A percentile compares a stretch with the other conserved stretches of the same genome.
Evolutionary conservation across 163 green algal species (phyloP).

Genomic region (Dunaliella salina): DNA sequence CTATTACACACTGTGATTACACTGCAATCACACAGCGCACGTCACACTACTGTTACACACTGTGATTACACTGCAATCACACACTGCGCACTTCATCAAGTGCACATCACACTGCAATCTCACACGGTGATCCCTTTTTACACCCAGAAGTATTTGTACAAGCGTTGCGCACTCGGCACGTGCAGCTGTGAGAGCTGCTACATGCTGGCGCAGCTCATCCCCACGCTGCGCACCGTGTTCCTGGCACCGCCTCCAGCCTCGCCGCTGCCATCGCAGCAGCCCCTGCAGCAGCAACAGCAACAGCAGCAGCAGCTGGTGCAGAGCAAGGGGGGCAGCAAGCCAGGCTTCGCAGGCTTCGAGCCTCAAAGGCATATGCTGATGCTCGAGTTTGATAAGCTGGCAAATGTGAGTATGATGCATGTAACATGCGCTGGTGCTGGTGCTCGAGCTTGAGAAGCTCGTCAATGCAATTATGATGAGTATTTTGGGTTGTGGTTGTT

Average conservation of each 20-base stretch:
- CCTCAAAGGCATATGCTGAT: constrained; percentile 58
- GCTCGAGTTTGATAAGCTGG: constrained; percentile 68
- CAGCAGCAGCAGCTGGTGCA: constrained; percentile 34
- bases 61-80: no score
- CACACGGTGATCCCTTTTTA: no score
- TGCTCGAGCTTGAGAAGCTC: no score
- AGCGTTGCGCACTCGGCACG: background rate
- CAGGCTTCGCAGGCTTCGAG: constrained; percentile 18
- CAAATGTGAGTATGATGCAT: constrained; percentile 44
- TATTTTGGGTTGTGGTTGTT: no score
- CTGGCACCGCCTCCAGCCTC: background rate
- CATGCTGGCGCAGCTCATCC: constrained; percentile 59
- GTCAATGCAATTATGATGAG: no score
- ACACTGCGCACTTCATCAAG: no score
- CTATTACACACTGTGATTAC: no score
- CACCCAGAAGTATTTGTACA: no score
- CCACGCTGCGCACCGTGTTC: constrained; percentile 15
- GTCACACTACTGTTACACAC: no score
- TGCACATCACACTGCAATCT: no score
- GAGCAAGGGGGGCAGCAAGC: background rate
- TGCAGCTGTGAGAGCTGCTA: constrained; percentile 36
- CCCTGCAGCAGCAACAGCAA: background rate
- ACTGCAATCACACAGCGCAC: no score
- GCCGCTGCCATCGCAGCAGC: background rate
- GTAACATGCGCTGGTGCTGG: no score